Percentiles rank a stretch among this genome's conserved stretches.
Conservation (phyloP, 148 eudicot genomes). For the Camellia sinensis region DNA sequence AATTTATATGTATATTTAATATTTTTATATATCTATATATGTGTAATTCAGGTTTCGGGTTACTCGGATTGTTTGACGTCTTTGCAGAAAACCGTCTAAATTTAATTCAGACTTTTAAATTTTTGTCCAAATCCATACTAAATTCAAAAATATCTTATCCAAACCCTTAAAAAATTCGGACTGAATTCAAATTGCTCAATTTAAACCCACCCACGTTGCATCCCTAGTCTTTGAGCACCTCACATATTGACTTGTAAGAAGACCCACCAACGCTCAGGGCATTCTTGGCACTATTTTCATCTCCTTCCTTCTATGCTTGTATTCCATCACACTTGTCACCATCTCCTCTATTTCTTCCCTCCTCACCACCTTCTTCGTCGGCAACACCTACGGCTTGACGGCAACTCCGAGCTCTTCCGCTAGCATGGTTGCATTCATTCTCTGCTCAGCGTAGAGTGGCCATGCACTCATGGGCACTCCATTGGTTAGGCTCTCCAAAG, state of each 20-base stretch:
- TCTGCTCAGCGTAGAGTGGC: slow-evolving; percentile 46
- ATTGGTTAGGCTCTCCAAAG: slow-evolving; percentile 28
- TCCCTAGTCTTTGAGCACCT: background rate
- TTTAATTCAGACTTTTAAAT: too few relatives aligned
- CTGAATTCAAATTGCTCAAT: too few relatives aligned
- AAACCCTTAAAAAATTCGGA: too few relatives aligned
- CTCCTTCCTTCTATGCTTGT: background rate
- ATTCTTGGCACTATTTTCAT: background rate
- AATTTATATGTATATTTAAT: too few relatives aligned
- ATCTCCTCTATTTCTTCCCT: slow-evolving; percentile 27
- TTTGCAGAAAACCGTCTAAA: too few relatives aligned
- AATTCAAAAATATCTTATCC: too few relatives aligned
- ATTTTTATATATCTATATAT: too few relatives aligned
- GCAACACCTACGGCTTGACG: slow-evolving; percentile 14
- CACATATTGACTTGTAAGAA: background rate
- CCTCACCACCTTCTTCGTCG: slow-evolving; percentile 20
- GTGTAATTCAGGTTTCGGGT: too few relatives aligned
- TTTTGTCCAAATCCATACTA: too few relatives aligned
- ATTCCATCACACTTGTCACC: slow-evolving; percentile 23
- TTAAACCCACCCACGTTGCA: too few relatives aligned
- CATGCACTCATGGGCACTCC: slow-evolving; percentile 45
- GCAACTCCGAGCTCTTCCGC: slow-evolving; percentile 21
- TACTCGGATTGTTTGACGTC: too few relatives aligned
- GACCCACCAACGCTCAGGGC: slow-evolving; percentile 9
- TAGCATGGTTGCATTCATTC: slow-evolving; percentile 34